Base-by-base conservation (phyloP, 768 basidiomycete species). In the Chiua virens region DNA sequence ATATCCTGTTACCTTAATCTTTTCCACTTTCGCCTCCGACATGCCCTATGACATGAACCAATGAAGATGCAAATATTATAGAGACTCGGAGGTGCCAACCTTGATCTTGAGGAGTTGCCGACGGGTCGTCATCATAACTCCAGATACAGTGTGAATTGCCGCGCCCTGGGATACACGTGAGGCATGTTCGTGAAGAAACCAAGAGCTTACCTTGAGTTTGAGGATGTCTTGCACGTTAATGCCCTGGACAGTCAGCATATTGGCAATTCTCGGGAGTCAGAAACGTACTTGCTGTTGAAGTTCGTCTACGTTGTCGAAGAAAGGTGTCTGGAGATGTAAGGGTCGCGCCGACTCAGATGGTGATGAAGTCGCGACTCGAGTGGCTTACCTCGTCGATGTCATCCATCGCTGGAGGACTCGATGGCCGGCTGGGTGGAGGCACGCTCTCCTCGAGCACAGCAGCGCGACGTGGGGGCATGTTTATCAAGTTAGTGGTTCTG, bases 11-110 rank as follows among this genome's bases (percentile, higher is more conserved):
- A 81, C 92, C 75, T 96, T 96, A 61, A 98, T 90, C 68, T 98
- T 98, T 64, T 98, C 95, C 2, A 98, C 93, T 67, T 98, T 98
- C 1, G 95, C 89, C 60, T 97, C 95, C 4, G 94, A 94, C 79
- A 96, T 86, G 38, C 95, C 95, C 92, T 95, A 53, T 23, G 6
- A 49, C 17, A 50, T 8, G 10, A 53, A 51, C 36, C 4, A 38
- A 40, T 56, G 32, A 32, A 32, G 18, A 52, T 20, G 4, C 13
- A 38, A 27, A 13, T 20, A 13, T 39, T 45, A n/a, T 8, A 6
- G n/a, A 20, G 28, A n/a, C 23, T 46, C 15, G 42, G 42, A 44
- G 34, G 50, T 45, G 27, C 53, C 30, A 42, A 87, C 94, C 80
- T 98, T 98, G 60, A 98, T 95, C 67, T 97, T 98, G 50, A 93